Conservation (phyloP, 345 rosid genomes). For the Sisymbrium irio region DNA sequence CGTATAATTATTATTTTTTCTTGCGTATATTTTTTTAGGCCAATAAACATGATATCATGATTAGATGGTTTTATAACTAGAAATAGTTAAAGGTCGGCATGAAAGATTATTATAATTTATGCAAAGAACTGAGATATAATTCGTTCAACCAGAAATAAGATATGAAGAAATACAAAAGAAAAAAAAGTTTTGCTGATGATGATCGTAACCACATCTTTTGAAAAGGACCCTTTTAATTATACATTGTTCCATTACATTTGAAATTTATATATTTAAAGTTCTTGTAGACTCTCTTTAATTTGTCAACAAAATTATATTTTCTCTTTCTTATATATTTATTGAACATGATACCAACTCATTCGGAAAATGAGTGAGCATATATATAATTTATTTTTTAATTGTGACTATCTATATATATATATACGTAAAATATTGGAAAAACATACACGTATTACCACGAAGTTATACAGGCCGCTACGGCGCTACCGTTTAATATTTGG, state of each 20-base stretch:
- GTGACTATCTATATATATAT: background rate
- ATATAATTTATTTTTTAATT: background rate
- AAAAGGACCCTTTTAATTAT: constrained; percentile 17
- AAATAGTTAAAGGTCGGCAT: constrained; percentile 14
- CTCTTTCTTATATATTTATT: background rate
- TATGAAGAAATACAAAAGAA: background rate
- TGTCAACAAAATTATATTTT: background rate
- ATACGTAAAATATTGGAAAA: background rate
- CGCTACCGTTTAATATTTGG: background rate
- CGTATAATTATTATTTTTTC: background rate
- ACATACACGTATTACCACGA: constrained; percentile 26
- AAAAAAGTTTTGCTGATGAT: constrained; percentile 24
- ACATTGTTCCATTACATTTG: background rate
- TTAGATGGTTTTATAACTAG: constrained; percentile 3
- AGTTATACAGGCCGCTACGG: constrained; percentile 6
- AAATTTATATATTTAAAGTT: background rate
- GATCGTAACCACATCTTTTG: constrained; percentile 35
- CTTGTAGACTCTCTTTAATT: background rate
- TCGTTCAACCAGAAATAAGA: constrained; percentile 8
- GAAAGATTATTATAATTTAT: background rate
- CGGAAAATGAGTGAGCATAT: background rate
- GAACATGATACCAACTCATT: constrained; percentile 32
- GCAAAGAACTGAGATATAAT: background rate
- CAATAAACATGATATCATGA: constrained; percentile 34
- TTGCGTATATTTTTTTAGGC: constrained; percentile 2